phyloP scores from a whole-genome alignment of 139 green algal genomes.

The Chlorella vulgaris region DNA sequence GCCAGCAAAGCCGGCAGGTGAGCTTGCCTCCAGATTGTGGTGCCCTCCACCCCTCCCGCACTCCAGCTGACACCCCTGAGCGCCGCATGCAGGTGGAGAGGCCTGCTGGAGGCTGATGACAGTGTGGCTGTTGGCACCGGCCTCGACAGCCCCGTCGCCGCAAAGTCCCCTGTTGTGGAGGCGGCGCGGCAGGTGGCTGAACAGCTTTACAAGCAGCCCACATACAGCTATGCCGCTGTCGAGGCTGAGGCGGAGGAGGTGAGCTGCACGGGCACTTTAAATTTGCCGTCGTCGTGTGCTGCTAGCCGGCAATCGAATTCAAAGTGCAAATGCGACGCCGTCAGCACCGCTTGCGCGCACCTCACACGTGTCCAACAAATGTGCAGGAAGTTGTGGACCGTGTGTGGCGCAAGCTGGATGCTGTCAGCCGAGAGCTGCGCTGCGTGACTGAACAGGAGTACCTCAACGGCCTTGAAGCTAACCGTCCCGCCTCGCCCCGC shows the following conservation, averaged over 20 bases:
- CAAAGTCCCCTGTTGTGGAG: slow-evolving; percentile 2
- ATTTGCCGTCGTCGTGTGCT: too few species aligned
- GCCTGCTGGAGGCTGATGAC: background rate
- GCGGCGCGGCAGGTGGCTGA: slow-evolving; percentile 6
- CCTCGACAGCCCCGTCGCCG: background rate
- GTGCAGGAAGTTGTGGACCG: background rate
- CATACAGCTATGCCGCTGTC: slow-evolving; percentile 23
- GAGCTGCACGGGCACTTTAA: background rate
- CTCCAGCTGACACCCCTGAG: too few species aligned
- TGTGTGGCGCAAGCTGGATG: slow-evolving; percentile 3
- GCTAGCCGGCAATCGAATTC: too few species aligned
- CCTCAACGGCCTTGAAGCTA: slow-evolving; percentile 38
- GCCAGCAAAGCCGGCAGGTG: too few species aligned
- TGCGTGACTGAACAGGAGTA: slow-evolving; percentile 43
- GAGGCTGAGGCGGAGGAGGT: slow-evolving; percentile 24
- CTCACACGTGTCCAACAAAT: background rate
- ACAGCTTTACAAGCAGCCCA: slow-evolving; percentile 13
- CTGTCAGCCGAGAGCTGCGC: slow-evolving; percentile 21
- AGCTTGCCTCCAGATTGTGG: too few species aligned
- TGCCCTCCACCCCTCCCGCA: too few species aligned
- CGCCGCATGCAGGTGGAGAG: slow-evolving; percentile 1
- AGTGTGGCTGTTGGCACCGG: background rate
- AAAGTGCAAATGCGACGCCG: too few species aligned
- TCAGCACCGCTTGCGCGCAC: background rate
- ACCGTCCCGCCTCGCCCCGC: background rate